A percentile compares a stretch with the other conserved stretches of the same genome.
Conservation (phyloP, 306 rosid genomes). For the Vigna nakashimae region DNA sequence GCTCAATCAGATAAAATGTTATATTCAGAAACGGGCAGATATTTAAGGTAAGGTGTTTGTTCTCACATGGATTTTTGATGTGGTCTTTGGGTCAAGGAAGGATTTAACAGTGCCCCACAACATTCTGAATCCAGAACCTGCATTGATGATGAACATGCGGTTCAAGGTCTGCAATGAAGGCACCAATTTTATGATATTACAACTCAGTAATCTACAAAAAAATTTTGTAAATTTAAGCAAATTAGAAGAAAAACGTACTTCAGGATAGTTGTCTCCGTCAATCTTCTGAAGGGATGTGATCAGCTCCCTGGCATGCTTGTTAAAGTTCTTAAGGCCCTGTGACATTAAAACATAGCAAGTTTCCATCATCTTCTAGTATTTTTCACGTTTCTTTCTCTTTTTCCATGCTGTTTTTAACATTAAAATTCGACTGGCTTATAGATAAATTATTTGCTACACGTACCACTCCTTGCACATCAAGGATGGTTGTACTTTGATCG, state of each 20-base stretch:
- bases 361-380: not conserved
- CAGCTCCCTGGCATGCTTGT: slow-evolving; percentile 85
- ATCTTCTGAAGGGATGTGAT: slow-evolving; percentile 72
- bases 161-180: slow-evolving; percentile 79
- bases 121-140: slow-evolving; percentile 96
- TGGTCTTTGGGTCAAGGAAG: slow-evolving; percentile 94
- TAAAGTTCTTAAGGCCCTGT: slow-evolving; percentile 90
- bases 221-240: slow-evolving; percentile 16
- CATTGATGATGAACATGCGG: slow-evolving; percentile 97
- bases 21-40: slow-evolving; percentile 27
- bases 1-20: slow-evolving; percentile 26
- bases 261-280: slow-evolving; percentile 90
- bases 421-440: slow-evolving; percentile 6
- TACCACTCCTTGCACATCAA: slow-evolving; percentile 99
- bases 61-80: slow-evolving; percentile 85
- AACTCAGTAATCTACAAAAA: slow-evolving; percentile 18
- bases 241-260: slow-evolving; percentile 54
- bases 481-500: slow-evolving; percentile 94
- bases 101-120: slow-evolving; percentile 92
- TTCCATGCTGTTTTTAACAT: not conserved
- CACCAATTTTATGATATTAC: slow-evolving; percentile 40
- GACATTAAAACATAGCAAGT: slow-evolving; percentile 5
- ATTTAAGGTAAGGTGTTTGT: not conserved
- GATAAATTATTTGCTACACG: slow-evolving; percentile 28
- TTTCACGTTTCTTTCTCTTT: not conserved